Conservation (phyloP, 441 rosid species). For the Flueggea neowawraea region DNA sequence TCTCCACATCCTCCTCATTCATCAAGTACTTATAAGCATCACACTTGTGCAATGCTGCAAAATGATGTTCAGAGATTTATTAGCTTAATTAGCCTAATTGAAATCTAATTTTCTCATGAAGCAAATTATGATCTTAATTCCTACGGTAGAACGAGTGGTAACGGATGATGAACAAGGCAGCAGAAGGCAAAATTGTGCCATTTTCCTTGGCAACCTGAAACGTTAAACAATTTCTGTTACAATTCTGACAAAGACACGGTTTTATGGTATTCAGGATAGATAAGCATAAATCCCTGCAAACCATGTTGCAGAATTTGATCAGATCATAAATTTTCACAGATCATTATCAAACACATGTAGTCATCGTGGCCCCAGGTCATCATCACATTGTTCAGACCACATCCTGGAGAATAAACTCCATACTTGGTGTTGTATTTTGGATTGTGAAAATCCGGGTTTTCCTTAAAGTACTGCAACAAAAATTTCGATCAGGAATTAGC, state of each 20-base stretch:
- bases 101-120: not conserved
- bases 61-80: constrained; percentile 1
- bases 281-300: not conserved
- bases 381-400: constrained; percentile 6
- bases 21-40: constrained; percentile 58
- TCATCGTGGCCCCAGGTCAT: constrained; percentile 8
- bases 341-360: constrained; percentile 5
- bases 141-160: constrained; percentile 74
- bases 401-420: constrained; percentile 1
- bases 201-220: constrained; percentile 64
- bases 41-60: constrained; percentile 58
- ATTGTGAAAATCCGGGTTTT: constrained; percentile 4
- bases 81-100: not conserved
- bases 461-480: constrained; percentile 6
- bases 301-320: not conserved
- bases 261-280: not conserved
- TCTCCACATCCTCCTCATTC: constrained; percentile 63
- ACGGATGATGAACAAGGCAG: constrained; percentile 59
- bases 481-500: not conserved
- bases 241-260: not conserved
- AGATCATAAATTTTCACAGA: no score
- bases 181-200: constrained; percentile 55
- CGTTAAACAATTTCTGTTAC: constrained; percentile 19
- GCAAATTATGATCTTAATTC: not conserved
- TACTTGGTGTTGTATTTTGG: not conserved